Conservation (phyloP, 176 grass and related monocot genomes). For the Neostapfia colusana region DNA sequence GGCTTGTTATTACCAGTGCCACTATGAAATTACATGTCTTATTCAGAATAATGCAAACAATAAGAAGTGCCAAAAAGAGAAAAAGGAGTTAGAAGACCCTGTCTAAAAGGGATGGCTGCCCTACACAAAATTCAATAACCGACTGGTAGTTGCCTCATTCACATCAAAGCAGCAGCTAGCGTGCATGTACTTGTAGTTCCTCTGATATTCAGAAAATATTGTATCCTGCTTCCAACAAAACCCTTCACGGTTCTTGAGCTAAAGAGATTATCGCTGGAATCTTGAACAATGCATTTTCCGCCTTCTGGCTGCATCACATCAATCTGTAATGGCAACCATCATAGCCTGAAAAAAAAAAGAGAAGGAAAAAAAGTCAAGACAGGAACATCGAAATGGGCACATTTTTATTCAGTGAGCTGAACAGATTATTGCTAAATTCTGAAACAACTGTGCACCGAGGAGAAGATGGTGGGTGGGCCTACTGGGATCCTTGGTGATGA, state of each 20-base stretch:
- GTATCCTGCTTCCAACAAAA: slow-evolving; percentile 23
- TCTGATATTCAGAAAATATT: slow-evolving; percentile 21
- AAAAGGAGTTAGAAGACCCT: slow-evolving; percentile 18
- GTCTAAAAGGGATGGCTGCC: slow-evolving; percentile 1
- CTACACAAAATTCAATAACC: slow-evolving; percentile 50
- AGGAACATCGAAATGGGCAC: slow-evolving; percentile 11
- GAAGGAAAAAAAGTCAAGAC: not conserved
- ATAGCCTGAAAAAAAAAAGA: slow-evolving; percentile 48
- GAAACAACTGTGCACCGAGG: not conserved
- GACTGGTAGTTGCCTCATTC: not conserved
- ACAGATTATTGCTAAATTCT: not conserved
- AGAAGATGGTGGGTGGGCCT: slow-evolving; percentile 14
- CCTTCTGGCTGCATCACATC: slow-evolving; percentile 45
- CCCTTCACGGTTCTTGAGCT: not conserved
- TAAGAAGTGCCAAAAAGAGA: slow-evolving; percentile 13
- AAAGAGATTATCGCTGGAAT: not conserved
- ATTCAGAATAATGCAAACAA: slow-evolving; percentile 44
- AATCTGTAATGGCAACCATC: slow-evolving; percentile 65
- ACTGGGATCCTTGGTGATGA: slow-evolving; percentile 93
- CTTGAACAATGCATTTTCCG: not conserved
- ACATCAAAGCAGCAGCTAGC: slow-evolving; percentile 21
- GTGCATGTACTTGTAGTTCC: slow-evolving; percentile 10
- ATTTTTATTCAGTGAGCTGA: slow-evolving; percentile 3
- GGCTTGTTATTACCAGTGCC: not conserved
- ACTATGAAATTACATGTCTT: slow-evolving; percentile 33